Conservation (phyloP, 345 rosid genomes). For the Brassica incana region DNA sequence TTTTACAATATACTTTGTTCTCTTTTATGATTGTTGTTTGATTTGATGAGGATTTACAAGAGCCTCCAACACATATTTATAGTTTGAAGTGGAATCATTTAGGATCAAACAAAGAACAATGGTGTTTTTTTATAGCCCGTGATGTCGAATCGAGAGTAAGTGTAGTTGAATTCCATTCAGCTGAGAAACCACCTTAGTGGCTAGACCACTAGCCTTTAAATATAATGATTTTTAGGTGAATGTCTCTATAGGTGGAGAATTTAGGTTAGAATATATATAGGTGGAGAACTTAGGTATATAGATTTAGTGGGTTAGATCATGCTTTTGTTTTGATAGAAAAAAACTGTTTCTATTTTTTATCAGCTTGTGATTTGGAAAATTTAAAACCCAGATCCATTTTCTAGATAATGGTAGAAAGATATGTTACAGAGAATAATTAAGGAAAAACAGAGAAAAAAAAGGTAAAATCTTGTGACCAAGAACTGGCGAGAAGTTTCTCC, state of each 20-base stretch:
- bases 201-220: constrained; percentile 17
- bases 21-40: neutral
- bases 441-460: neutral
- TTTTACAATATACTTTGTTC: neutral
- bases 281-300: constrained; percentile 34
- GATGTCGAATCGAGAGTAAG: neutral
- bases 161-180: constrained; percentile 13
- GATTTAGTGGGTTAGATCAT: constrained; percentile 14
- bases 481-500: constrained; percentile 7
- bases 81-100: neutral
- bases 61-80: neutral
- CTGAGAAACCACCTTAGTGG: constrained; percentile 21
- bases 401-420: neutral
- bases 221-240: constrained; percentile 22
- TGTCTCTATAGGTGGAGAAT: constrained; percentile 24
- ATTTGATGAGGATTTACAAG: neutral
- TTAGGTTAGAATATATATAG: constrained; percentile 21
- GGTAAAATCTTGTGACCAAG: neutral
- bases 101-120: neutral
- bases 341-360: neutral
- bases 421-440: neutral
- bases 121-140: neutral
- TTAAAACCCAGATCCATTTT: neutral
- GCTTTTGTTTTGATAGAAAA: neutral
- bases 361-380: constrained; percentile 2